Evolutionary conservation across 75 land plant genomes (phyloP).

Genomic region (Ceratopteris richardii): DNA sequence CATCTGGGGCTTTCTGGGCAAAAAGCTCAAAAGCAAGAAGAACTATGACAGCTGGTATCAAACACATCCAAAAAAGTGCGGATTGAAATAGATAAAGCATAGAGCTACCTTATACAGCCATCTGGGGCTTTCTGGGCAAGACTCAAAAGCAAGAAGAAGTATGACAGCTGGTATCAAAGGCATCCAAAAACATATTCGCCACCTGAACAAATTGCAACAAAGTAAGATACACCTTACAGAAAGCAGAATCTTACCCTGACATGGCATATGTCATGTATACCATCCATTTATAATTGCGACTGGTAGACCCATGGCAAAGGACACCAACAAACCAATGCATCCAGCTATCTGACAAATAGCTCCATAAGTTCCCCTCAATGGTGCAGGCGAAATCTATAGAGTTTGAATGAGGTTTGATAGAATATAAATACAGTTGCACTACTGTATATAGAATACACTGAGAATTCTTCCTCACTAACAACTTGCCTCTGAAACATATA

Average conservation of each 20-base stretch:
- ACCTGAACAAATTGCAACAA: constrained; percentile 35
- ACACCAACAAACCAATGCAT: constrained; percentile 70
- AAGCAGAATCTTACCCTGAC: constrained; percentile 4
- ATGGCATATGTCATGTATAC: too few species aligned
- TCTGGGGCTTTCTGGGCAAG: constrained; percentile 89
- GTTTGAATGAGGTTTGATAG: too few species aligned
- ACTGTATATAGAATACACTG: too few species aligned
- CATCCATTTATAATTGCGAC: constrained; percentile 51
- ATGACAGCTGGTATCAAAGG: constrained; percentile 64
- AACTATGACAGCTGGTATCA: constrained; percentile 63
- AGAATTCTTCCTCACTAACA: too few species aligned
- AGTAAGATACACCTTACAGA: background rate
- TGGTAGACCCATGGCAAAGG: constrained; percentile 77
- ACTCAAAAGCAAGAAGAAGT: constrained; percentile 65
- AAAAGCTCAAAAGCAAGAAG: constrained; percentile 65
- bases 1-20: constrained; percentile 94
- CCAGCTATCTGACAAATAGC: constrained; percentile 82
- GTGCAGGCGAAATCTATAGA: constrained; percentile 71
- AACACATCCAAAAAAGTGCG: constrained; percentile 86
- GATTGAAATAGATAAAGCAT: too few species aligned
- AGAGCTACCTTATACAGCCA: constrained; percentile 87
- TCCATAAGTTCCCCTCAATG: constrained; percentile 88
- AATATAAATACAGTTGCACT: too few species aligned
- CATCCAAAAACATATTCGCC: constrained; percentile 89
- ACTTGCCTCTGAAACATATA: constrained; percentile 88